These are phyloP conservation scores for Clitoria ternatea DNA, from an alignment of 306 rosid species.

Conservation along the genomic window DNA sequence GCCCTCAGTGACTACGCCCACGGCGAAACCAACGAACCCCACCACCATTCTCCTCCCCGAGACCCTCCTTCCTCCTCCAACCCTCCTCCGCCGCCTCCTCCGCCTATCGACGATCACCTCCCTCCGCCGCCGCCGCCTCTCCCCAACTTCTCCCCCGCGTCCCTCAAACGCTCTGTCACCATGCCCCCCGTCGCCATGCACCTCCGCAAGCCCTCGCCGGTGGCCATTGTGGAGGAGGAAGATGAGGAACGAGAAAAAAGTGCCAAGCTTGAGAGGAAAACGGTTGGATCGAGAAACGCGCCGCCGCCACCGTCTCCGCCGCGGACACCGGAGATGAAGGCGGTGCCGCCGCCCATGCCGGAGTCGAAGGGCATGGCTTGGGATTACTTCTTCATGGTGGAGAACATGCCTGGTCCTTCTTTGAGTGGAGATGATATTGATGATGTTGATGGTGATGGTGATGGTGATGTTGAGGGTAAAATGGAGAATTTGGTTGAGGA, in stretches of 20 bases:
- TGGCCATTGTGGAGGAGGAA: conserved; percentile 50
- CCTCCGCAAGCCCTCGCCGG: conserved; percentile 14
- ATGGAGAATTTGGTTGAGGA: conserved; percentile 42
- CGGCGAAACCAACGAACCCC: conserved; percentile 59
- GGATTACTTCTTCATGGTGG: conserved; percentile 78
- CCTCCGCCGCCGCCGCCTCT: conserved; percentile 73
- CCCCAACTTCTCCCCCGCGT: conserved; percentile 58
- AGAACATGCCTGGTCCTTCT: conserved; percentile 50
- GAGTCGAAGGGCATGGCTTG: conserved; percentile 66
- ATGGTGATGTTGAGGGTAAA: conserved; percentile 6
- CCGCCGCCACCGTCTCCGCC: conserved; percentile 26
- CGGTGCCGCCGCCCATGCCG: conserved; percentile 65
- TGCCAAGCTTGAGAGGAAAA: background rate
- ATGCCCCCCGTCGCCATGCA: conserved; percentile 59
- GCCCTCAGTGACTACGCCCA: conserved; percentile 76
- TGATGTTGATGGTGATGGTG: conserved; percentile 30
- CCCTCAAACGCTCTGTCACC: conserved; percentile 57
- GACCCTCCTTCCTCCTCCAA: conserved; percentile 50
- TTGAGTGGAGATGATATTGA: conserved; percentile 31
- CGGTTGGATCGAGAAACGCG: conserved; percentile 13
- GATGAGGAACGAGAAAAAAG: conserved; percentile 17
- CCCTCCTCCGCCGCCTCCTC: conserved; percentile 64
- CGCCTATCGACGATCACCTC: conserved; percentile 40
- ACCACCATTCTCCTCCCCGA: conserved; percentile 45
- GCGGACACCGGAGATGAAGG: conserved; percentile 42